Evolutionary conservation across 179 eudicot genomes (phyloP), one percentile per base, ranked within the genome.

Genomic region (Vitellaria paradoxa): DNA sequence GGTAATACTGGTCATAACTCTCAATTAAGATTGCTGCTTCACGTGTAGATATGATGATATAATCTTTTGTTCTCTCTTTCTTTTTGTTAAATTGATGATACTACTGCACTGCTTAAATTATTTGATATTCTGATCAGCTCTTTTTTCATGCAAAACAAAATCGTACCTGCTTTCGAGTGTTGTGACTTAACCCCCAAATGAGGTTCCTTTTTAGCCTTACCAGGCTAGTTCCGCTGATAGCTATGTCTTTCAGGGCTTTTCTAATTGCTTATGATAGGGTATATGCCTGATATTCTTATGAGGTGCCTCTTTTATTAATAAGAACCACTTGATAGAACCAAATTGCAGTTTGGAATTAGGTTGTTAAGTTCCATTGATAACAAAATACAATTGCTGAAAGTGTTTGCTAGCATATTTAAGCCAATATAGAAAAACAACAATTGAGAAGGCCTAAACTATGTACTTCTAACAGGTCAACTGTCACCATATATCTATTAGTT

Each of bases 101-200:
- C 6, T 5, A 49, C n/a, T n/a, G n/a, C n/a, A n/a, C 9, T 49
- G 52, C 9, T 49, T 49, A 49, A 49, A 49, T 10, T 0, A 6
- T 5, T 1, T 49, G 8, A 49, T 5, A 10, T 49, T 49, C 9
- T 49, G 9, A 6, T 49, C 9, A 49, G 9, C 52, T 49, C 52
- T 49, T 10, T 10, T 10, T 49, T 49, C 6, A 5, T 49, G 13
- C 14, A 26, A 46, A 68, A 26, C 8, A 6, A n/a, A 12, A 20
- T 3, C 15, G 45, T 68, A 46, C 72, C 50, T 21, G 46, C 40
- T 66, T 42, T 12, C 52, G 42, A 40, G 9, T 10, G 9, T 6
- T 49, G 52, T 49, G 52, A 49, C 8, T 1, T 68, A 68, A 59
- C 79, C 21, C 79, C 79, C 40, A 17, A 47, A 56, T 69, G 40